Evolutionary conservation across 306 rosid genomes (phyloP).

Genomic region (Lagenaria siceraria): DNA sequence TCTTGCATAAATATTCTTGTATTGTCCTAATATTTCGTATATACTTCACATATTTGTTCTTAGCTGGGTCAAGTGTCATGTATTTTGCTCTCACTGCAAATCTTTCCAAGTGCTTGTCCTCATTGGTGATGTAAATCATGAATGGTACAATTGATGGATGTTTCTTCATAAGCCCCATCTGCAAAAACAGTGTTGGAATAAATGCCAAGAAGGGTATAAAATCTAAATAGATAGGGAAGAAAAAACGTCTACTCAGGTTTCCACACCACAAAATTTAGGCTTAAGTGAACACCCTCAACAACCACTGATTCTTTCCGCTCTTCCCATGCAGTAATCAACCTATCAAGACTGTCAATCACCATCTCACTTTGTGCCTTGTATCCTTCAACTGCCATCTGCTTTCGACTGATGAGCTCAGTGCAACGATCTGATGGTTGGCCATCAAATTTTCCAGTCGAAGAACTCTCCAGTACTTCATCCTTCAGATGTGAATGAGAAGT

Average conservation of each 20-base stretch:
- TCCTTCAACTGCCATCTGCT: conserved; percentile 96
- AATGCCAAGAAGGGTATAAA: conserved; percentile 1
- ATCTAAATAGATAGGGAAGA: background rate
- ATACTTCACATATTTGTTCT: conserved; percentile 91
- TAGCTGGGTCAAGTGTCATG: conserved; percentile 96
- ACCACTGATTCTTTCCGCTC: conserved; percentile 86
- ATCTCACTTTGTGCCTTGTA: conserved; percentile 97
- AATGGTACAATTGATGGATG: conserved; percentile 94
- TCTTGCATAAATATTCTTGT: conserved; percentile 90
- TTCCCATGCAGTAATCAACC: conserved; percentile 95
- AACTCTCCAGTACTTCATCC: conserved; percentile 33
- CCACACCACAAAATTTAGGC: conserved; percentile 90
- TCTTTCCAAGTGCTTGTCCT: conserved; percentile 93
- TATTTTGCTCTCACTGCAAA: conserved; percentile 99
- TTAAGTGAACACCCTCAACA: conserved; percentile 96
- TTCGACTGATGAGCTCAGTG: conserved; percentile 50
- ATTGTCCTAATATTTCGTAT: conserved; percentile 90
- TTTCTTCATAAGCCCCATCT: conserved; percentile 99
- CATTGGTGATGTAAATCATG: conserved; percentile 86
- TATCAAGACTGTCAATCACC: conserved; percentile 99
- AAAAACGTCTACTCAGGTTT: background rate
- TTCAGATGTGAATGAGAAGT: conserved; percentile 33
- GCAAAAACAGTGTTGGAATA: conserved; percentile 9
- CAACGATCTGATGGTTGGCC: conserved; percentile 23
- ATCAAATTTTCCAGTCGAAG: conserved; percentile 18